A percentile compares a stretch with the other conserved stretches of the same genome.
Conservation (phyloP, 176 grass and related monocot species). For the Saccharum spontaneum region DNA sequence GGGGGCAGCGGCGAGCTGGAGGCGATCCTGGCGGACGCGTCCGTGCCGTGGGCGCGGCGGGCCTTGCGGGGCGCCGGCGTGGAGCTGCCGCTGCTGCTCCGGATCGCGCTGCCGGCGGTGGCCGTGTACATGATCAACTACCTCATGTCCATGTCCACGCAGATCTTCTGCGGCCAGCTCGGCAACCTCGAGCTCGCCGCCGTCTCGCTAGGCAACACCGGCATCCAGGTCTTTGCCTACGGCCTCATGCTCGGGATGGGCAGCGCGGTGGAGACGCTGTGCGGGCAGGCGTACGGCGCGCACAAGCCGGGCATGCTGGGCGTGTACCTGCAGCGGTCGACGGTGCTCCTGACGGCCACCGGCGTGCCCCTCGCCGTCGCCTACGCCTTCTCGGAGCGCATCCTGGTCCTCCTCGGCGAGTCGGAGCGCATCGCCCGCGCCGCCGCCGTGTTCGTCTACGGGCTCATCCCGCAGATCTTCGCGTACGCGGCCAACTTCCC, state of each 20-base stretch:
- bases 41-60: slow-evolving; percentile 31
- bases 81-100: slow-evolving; percentile 52
- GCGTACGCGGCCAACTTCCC: slow-evolving; percentile 87
- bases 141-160: slow-evolving; percentile 55
- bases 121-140: slow-evolving; percentile 64
- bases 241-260: slow-evolving; percentile 71
- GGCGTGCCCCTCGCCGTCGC: slow-evolving; percentile 66
- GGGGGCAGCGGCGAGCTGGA: slow-evolving; percentile 35
- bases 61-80: slow-evolving; percentile 3
- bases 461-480: slow-evolving; percentile 96
- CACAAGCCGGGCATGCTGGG: slow-evolving; percentile 73
- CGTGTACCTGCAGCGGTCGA: slow-evolving; percentile 75
- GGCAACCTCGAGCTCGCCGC: slow-evolving; percentile 77
- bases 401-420: slow-evolving; percentile 65
- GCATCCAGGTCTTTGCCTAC: slow-evolving; percentile 71
- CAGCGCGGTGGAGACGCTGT: slow-evolving; percentile 92
- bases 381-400: slow-evolving; percentile 58
- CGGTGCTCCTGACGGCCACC: slow-evolving; percentile 65
- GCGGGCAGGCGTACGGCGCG: slow-evolving; percentile 83
- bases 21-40: slow-evolving; percentile 37
- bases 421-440: slow-evolving; percentile 69
- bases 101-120: slow-evolving; percentile 52
- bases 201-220: slow-evolving; percentile 73
- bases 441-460: slow-evolving; percentile 62
- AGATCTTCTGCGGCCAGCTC: slow-evolving; percentile 71